Evolutionary conservation across 1,139 yeast species (phyloP), one percentile per base, ranked within the genome.

Genomic region (Suhomyces chickasaworum): DNA sequence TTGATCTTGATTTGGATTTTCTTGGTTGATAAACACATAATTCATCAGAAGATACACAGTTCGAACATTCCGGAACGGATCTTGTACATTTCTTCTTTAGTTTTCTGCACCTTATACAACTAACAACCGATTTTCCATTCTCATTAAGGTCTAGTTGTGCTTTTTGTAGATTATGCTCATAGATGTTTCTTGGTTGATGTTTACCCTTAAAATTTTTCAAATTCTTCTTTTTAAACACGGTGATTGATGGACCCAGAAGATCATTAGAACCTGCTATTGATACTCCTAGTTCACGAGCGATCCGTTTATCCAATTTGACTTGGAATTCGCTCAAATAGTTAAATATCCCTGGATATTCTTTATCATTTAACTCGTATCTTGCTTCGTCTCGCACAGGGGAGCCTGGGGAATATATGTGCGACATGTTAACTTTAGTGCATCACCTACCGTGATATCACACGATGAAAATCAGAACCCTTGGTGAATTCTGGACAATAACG

Each of bases 81-180:
- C 66, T 46, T 3, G 64, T 53, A 35, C 67, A 63, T 44, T 55
- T 61, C 49, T 61, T 60, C 44, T 63, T 63, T 40, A 57, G 60
- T 44, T 58, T 60, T 12, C 65, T 58, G 46, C 66, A 63, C 35
- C 66, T 50, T 4, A 55, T 38, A 46, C 67, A 63, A 46, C 65
- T 61, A 5, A 56, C 57, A 25, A 54, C 57, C 2, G 65, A 55
- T 23, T 47, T 54, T 7, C 57, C 46, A 3, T 52, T 45, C 23
- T 55, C 58, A 25, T 52, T 43, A 32, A 43, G 34, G 41, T 55
- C 60, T 10, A 55, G 30, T 17, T 58, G 55, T 4, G 58, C 54
- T 8, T 44, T 44, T 7, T 53, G 46, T 13, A 58, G 47, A 35
- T 56, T 57, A 36, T 60, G 63, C 22, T 59, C 53, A 38, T 60